Evolutionary conservation across 2,329 filamentous ascomycete species (phyloP), one percentile per base, ranked within the genome.

Genomic region (Calonectria crousiana): DNA sequence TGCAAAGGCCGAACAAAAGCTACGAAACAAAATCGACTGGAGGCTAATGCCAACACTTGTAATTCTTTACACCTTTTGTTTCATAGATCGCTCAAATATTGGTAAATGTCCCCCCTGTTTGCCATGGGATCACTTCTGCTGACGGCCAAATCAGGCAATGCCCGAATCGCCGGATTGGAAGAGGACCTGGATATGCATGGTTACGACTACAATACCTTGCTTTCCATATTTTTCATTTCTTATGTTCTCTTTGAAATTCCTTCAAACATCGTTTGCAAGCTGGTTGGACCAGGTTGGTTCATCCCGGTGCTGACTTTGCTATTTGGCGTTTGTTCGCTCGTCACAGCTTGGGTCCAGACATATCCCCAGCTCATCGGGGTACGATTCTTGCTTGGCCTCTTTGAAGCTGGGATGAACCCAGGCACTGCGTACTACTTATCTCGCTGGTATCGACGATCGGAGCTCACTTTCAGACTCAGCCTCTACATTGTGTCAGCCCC

Each of bases 51-150:
- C 65, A 32, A 53, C 32, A 2, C 26, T 67, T 32, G 65, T 56
- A 2, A 20, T 56, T 10, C 53, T 49, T 53, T 52, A 73, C 16
- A 47, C 56, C 2, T 69, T 94, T 78, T 93, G 92, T 83, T 94
- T 93, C 83, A 93, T 94, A 75, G 92, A 94, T 79, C 88, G 92
- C 16, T 91, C 92, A 30, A 94, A 94, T 78, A 92, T 94, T 49
- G 93, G 92, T 92, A 49, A 49, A 26, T 20, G 0, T 6, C 3
- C 14, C 6, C 6, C 16, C 16, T 20, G 8, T 32, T 34, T 30
- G 58, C 4, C 4, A 4, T 6, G 34, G 38, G 16, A n/a, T 3
- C n/a, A 14, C 5, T 16, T 6, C 65, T 44, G 32, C 51, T 56
- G 11, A 30, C 34, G 6, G 26, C 18, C 14, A 11, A 28, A 26